These are phyloP conservation scores for Petrea volubilis DNA, from an alignment of 257 asterid genomes.

Conservation along the genomic window DNA sequence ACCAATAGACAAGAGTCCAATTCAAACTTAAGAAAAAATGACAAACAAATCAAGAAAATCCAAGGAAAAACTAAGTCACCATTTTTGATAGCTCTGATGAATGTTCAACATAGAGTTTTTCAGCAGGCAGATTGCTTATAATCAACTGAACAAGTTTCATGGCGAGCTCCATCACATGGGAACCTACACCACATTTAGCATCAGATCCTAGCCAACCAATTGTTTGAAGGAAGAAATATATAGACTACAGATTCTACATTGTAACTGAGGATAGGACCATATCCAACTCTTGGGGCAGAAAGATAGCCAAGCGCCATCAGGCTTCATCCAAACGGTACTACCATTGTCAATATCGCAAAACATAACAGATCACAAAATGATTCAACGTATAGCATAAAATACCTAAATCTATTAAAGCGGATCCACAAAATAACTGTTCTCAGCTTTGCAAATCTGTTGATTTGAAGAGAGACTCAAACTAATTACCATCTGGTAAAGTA, in stretches of 20 bases:
- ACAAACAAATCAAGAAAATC: conserved; percentile 8
- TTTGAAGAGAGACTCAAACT: not conserved
- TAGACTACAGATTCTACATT: not conserved
- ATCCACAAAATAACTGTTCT: conserved; percentile 2
- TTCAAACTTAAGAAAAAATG: not conserved
- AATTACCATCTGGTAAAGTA: conserved; percentile 64
- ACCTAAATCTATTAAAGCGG: not conserved
- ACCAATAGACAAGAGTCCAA: conserved; percentile 14
- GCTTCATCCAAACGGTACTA: not conserved
- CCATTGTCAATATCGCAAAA: conserved; percentile 9
- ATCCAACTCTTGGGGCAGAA: not conserved
- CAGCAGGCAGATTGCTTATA: conserved; percentile 66
- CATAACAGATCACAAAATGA: not conserved
- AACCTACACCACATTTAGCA: conserved; percentile 46
- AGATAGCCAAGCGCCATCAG: not conserved
- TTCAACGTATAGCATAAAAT: not conserved
- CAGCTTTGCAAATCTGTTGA: not conserved
- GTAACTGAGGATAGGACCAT: not conserved
- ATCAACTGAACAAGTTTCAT: conserved; percentile 68
- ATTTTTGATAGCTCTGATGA: conserved; percentile 62
- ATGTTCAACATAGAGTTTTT: conserved; percentile 44
- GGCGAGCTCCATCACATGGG: conserved; percentile 61
- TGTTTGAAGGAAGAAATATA: not conserved
- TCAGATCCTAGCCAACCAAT: conserved; percentile 19
- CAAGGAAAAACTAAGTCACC: conserved; percentile 41